phyloP scores from a whole-genome alignment of 2,329 filamentous ascomycete genomes.

The Monosporascus sp. region DNA sequence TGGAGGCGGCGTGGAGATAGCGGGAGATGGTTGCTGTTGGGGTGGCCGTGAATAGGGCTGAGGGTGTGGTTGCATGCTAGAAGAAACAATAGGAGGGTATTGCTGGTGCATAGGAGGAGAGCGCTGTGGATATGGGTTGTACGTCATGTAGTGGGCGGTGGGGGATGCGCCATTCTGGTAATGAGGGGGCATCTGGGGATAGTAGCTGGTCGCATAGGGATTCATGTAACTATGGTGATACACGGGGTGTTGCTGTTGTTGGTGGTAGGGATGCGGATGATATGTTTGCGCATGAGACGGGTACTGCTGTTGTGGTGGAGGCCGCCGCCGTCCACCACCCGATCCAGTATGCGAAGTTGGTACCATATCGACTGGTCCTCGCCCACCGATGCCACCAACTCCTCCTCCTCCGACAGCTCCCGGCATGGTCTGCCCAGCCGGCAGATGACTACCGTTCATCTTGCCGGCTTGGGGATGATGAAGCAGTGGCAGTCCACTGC shows the following conservation, averaged over 20 bases:
- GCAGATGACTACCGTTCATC: conserved; percentile 74
- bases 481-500: conserved; percentile 28
- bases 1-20: conserved; percentile 48
- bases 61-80: conserved; percentile 29
- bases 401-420: conserved; percentile 29
- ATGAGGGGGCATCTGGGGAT: conserved; percentile 52
- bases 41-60: conserved; percentile 42
- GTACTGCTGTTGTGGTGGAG: conserved; percentile 28
- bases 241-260: conserved; percentile 39
- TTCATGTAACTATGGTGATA: conserved; percentile 44
- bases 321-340: conserved; percentile 31
- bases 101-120: conserved; percentile 41
- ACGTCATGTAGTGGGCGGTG: conserved; percentile 41
- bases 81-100: conserved; percentile 46
- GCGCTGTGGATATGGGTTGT: conserved; percentile 30
- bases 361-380: conserved; percentile 25
- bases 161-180: conserved; percentile 49
- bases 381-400: conserved; percentile 16
- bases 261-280: conserved; percentile 31
- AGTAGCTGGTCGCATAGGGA: conserved; percentile 45
- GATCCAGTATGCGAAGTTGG: conserved; percentile 15
- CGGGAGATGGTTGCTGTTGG: conserved; percentile 41
- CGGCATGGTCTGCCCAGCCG: conserved; percentile 64
- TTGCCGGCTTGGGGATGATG: conserved; percentile 57
- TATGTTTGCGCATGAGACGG: conserved; percentile 30